Evolutionary conservation across 331 rosid genomes (phyloP), one percentile per base, ranked within the genome.

Genomic region (Malus hybrid): DNA sequence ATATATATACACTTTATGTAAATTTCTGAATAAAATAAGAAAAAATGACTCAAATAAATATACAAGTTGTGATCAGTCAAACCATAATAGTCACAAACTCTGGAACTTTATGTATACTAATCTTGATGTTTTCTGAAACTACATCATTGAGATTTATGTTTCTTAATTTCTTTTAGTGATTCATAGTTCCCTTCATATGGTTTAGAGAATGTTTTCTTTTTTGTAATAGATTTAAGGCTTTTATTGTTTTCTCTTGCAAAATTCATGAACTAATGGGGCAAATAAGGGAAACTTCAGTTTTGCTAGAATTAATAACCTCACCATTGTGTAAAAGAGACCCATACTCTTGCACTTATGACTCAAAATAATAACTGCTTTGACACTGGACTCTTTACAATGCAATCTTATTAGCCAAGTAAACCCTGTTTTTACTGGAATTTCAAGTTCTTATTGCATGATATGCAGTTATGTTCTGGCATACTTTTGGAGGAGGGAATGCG

Each of bases 391-490:
- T 55, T 55, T 16, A 6, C 60, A 55, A 0, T 18, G 60, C 60
- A 55, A 55, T 55, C 24, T 55, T 55, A 55, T 19, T 55, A 19
- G 13, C 60, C 60, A 16, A 19, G 60, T 55, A 55, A 55, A 55
- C 13, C 60, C 22, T 55, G 60, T 53, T 16, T 18, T 19, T 19
- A 13, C 57, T 44, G 52, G 42, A 33, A n/a, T 66, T 32, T 24
- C 67, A 63, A 6, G 36, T 28, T 19, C 6, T 20, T 20, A 6
- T 63, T 29, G 39, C 67, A 67, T 70, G 30, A 57, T 69, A 75
- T 79, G 36, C 87, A 94, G 99, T 69, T 84, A 2, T 94, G 99
- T 87, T 88, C 96, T 71, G 87, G 96, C 24, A 68, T 91, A 82
- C 91, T 91, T 75, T 77, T 94, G 36, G 82, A 78, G 24, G 96